phyloP scores from a whole-genome alignment of 306 rosid genomes.

The Senna siamea region DNA sequence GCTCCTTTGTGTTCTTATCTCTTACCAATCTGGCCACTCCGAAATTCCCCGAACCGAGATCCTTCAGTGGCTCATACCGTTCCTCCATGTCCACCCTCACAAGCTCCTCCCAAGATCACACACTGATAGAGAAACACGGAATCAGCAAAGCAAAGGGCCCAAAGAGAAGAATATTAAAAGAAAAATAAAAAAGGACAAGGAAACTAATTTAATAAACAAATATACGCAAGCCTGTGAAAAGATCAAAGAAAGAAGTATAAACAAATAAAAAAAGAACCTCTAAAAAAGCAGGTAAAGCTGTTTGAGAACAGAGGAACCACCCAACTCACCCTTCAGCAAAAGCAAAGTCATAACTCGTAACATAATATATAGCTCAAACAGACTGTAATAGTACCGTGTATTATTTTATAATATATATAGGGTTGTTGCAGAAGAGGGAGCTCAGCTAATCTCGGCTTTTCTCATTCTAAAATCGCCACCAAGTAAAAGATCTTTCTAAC shows the following conservation, averaged over 20 bases:
- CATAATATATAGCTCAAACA: too few species aligned
- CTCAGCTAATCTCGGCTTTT: too few species aligned
- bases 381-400: too few species aligned
- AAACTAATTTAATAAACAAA: neutral
- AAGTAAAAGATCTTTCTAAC: neutral
- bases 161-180: neutral
- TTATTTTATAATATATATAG: too few species aligned
- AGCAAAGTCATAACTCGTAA: too few species aligned
- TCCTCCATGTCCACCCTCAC: constrained; percentile 61
- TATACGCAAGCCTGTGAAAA: neutral
- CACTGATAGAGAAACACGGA: constrained; percentile 5
- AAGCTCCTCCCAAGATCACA: neutral
- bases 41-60: constrained; percentile 86
- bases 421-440: neutral
- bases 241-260: constrained; percentile 1
- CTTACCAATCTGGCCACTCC: constrained; percentile 90
- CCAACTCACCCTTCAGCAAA: constrained; percentile 15
- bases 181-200: neutral
- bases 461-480: too few species aligned
- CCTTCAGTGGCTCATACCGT: constrained; percentile 74
- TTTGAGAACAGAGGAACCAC: constrained; percentile 3
- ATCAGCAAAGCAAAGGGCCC: neutral
- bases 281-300: neutral
- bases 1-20: constrained; percentile 75
- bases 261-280: constrained; percentile 17